Base-by-base conservation (phyloP, 2,329 filamentous ascomycete genomes). In the Fusarium sp. region DNA sequence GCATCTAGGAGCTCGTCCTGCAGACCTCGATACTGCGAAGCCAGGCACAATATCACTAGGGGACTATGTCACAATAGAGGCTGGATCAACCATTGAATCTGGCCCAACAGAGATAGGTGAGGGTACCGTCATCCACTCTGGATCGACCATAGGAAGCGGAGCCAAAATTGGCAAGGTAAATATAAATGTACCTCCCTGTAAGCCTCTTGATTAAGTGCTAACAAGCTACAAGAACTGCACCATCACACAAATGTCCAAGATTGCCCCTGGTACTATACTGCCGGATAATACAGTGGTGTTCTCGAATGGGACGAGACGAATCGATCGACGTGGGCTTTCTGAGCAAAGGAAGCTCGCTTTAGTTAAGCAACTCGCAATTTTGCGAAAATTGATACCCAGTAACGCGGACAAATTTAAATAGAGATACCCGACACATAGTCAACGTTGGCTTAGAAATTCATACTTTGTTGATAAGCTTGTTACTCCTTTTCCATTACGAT, bases 241-340 rank as follows among this genome's bases (percentile, higher is more conserved):
- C 23, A 84, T 94, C 54, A 90, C 91, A 10, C 86, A 91, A 0
- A 84, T 88, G 63, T 90, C 87, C 25, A 82, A 85, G 27, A 82
- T 94, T 43, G 78, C 81, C 0, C 86, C 88, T 12, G 86, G 87
- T 1, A 86, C 88, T 32, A 80, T 82, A 13, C 75, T 94, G 1
- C 87, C 87, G 0, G 90, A 93, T 63, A 89, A 87, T 76, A 90
- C 89, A 0, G 91, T 94, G 7, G 82, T 93, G 23, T 93, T 88
- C 78, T 90, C 90, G 0, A 86, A 87, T 60, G 90, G 90, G 27
- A 82, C 83, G 70, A 83, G 84, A 68, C 84, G 89, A 65, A 78
- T 79, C 30, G 90, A 93, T 75, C 85, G 79, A 47, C 87, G 88
- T 53, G 85, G 87, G n/a, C 83, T 90, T 27, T 83, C 88, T 58